Evolutionary conservation across 1,284 basidiomycete genomes (phyloP).

Genomic region (Cystobasidium sp.): DNA sequence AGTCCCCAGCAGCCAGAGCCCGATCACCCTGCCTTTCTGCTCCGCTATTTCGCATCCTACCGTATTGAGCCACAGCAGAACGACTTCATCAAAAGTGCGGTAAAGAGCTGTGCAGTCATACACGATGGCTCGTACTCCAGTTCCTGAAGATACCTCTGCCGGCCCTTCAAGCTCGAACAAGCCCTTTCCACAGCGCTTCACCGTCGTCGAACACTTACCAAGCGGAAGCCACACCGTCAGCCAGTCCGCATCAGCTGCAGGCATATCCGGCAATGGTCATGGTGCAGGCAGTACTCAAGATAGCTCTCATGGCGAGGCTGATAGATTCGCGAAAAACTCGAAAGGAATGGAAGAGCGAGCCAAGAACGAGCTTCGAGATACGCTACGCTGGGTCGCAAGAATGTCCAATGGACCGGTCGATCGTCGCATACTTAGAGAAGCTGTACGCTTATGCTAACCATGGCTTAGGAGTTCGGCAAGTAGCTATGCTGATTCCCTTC

Average conservation of each 20-base stretch:
- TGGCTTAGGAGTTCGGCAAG: not conserved
- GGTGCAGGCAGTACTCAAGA: not conserved
- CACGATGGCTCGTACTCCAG: not conserved
- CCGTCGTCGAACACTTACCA: constrained; percentile 33
- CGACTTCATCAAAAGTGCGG: not conserved
- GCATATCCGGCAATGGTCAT: not conserved
- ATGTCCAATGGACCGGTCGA: constrained; percentile 38
- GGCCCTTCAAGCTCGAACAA: not conserved
- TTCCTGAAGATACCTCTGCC: not conserved
- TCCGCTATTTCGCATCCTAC: not conserved
- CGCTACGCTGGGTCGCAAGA: constrained; percentile 33
- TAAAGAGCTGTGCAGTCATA: not conserved
- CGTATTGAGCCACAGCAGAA: not conserved
- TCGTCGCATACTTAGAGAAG: constrained; percentile 22
- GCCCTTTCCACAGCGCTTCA: constrained; percentile 29
- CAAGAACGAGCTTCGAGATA: constrained; percentile 22
- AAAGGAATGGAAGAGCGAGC: constrained; percentile 26
- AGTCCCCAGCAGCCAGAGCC: not conserved
- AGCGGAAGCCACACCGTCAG: constrained; percentile 21
- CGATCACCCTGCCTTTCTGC: not conserved
- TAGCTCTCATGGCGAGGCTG: constrained; percentile 2
- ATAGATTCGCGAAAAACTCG: constrained; percentile 30
- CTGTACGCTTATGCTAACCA: constrained; percentile 10
- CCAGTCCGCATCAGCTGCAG: constrained; percentile 19
- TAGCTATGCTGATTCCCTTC: not conserved